These are phyloP conservation scores for Calonectria montana DNA, from an alignment of 2,329 filamentous ascomycete species.

Conservation along the genomic window DNA sequence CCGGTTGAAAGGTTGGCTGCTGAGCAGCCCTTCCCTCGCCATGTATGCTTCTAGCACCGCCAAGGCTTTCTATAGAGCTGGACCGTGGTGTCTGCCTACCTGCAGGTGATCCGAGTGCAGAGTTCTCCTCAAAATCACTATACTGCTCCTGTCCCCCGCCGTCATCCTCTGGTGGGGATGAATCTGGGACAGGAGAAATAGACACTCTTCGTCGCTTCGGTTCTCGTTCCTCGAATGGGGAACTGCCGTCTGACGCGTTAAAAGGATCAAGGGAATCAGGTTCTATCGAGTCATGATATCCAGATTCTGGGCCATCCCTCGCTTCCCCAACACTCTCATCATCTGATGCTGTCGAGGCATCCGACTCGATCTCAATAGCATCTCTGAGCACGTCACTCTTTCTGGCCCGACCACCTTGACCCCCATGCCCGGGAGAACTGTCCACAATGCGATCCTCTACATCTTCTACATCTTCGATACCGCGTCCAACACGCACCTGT, in stretches of 20 bases:
- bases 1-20: constrained; percentile 52
- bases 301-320: constrained; percentile 13
- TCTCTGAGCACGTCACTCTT: constrained; percentile 31
- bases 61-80: constrained; percentile 27
- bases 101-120: background rate
- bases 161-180: constrained; percentile 15
- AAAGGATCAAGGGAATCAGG: constrained; percentile 17
- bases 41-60: constrained; percentile 21
- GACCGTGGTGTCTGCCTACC: constrained; percentile 19
- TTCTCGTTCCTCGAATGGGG: constrained; percentile 32
- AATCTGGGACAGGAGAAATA: constrained; percentile 39
- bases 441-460: constrained; percentile 33
- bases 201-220: constrained; percentile 44
- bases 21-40: constrained; percentile 35
- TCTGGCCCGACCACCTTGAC: constrained; percentile 10
- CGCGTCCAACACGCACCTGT: constrained; percentile 38
- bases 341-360: constrained; percentile 32
- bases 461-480: constrained; percentile 50
- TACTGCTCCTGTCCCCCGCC: constrained; percentile 4
- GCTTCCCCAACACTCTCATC: constrained; percentile 13
- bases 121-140: background rate
- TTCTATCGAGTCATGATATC: constrained; percentile 8
- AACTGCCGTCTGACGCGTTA: constrained; percentile 11
- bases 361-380: constrained; percentile 46
- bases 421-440: constrained; percentile 15